Evolutionary conservation across 2,329 filamentous ascomycete genomes (phyloP), one percentile per base, ranked within the genome.

Genomic region (Colletotrichum ledebouriae): DNA sequence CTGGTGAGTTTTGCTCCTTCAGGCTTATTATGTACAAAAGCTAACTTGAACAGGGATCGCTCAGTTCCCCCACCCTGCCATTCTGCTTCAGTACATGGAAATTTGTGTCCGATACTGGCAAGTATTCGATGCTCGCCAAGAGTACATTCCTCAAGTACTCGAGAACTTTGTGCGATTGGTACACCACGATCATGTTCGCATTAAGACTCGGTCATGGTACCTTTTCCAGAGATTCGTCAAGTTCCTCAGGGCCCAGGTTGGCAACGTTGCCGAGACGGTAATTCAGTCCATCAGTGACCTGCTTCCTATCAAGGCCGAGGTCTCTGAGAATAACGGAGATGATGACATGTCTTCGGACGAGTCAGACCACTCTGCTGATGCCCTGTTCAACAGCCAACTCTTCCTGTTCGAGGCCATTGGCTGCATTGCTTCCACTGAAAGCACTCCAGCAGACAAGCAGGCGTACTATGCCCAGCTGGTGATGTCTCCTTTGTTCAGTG

Each of bases 21-120:
- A 20, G 15, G 22, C 34, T 17, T 50, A 4, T 7, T 29, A 69
- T 49, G 63, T 68, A 25, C 61, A 58, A 68, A 34, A 62, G 58
- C 73, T 78, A 74, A 80, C 62, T 50, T 42, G 5, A 22, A 11
- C 72, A 94, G 94, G 93, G 73, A 92, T 98, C 72, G 91, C 93
- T 67, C 91, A 87, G 49, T 97, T 95, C 78, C 89, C 91, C 15
- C 96, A 98, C 77, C 95, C 96, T 1, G 94, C 94, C 15, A 94
- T 98, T 59, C 89, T 98, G 71, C 85, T 99, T 22, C 94, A 98
- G 80, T 99, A 97, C 76, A 98, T 99, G 94, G 96, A 99, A 78
- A 97, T 97, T 41, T 97, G 94, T 78, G 94, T 97, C 63, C 91
- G 96, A 58, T 99, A 99, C 80, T 93, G 91, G 77, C 88, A 90